Percentiles rank a stretch among this genome's conserved stretches.
Conservation (phyloP, 2,329 filamentous ascomycete genomes). For the Microcyclospora tardicrescens region DNA sequence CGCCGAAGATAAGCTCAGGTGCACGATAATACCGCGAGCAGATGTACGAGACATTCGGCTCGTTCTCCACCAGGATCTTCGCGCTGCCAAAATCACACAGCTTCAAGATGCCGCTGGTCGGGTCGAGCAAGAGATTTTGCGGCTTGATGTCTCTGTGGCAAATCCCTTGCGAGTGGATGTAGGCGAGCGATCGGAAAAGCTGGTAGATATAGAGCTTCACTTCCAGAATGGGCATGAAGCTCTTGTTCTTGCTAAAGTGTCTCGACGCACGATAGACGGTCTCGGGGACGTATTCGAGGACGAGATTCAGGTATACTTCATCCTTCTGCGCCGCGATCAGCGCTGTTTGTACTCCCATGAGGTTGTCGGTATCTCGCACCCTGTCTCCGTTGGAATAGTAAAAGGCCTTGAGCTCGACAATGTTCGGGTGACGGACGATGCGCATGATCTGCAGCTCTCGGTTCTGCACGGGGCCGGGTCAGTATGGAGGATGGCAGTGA, state of each 20-base stretch:
- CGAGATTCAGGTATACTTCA: conserved; percentile 95
- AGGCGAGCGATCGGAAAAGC: conserved; percentile 93
- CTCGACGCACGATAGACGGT: conserved; percentile 95
- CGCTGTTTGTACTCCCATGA: conserved; percentile 24
- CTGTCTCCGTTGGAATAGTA: conserved; percentile 99
- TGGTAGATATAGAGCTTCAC: conserved; percentile 99
- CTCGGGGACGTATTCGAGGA: conserved; percentile 96
- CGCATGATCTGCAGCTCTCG: conserved; percentile 99
- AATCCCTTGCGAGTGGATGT: conserved; percentile 98
- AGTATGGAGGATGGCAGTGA: conserved; percentile 9
- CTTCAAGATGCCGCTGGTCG: conserved; percentile 81
- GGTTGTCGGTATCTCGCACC: conserved; percentile 40
- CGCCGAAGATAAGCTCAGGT: conserved; percentile 94
- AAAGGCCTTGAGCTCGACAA: conserved; percentile 97
- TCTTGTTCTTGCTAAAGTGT: conserved; percentile 99
- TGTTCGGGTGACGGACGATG: conserved; percentile 96
- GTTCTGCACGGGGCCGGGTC: conserved; percentile 49
- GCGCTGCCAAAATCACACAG: conserved; percentile 98
- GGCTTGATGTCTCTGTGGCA: conserved; percentile 99
- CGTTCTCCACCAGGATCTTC: conserved; percentile 96
- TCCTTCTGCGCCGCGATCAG: conserved; percentile 47
- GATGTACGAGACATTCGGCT: conserved; percentile 98
- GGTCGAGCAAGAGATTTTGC: conserved; percentile 90
- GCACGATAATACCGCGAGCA: conserved; percentile 98
- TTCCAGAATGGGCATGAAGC: conserved; percentile 96